Conservation (phyloP, 2,329 filamentous ascomycete genomes). For the Aquanectria penicillioides region DNA sequence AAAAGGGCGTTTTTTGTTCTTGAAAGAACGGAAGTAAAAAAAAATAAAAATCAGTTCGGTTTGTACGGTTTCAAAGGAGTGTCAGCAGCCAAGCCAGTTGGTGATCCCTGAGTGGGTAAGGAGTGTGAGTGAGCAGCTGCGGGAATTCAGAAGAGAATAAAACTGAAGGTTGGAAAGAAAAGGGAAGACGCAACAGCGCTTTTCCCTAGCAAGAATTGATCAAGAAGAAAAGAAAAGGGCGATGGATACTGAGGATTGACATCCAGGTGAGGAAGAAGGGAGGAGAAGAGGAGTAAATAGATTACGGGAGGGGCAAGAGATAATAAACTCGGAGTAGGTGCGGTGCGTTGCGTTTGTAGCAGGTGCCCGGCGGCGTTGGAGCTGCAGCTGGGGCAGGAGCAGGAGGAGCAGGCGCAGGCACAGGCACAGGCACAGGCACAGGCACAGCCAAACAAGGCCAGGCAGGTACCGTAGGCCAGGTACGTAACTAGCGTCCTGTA, state of each 20-base stretch:
- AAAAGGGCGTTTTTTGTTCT: constrained; percentile 9
- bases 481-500: constrained; percentile 6
- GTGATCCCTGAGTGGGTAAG: constrained; percentile 50
- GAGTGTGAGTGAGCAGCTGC: constrained; percentile 45
- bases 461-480: too few species aligned
- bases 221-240: constrained; percentile 36
- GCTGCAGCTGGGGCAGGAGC: too few species aligned
- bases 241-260: constrained; percentile 33
- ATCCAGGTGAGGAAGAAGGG: constrained; percentile 34
- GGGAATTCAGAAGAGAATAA: constrained; percentile 52
- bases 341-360: constrained; percentile 13
- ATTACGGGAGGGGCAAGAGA: constrained; percentile 38
- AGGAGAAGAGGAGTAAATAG: constrained; percentile 37
- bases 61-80: constrained; percentile 54
- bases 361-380: too few species aligned
- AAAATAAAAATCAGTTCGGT: constrained; percentile 25
- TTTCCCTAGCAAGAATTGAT: constrained; percentile 33
- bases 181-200: constrained; percentile 42
- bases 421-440: too few species aligned
- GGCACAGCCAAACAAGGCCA: too few species aligned
- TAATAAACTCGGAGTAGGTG: constrained; percentile 33
- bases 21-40: constrained; percentile 10
- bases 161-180: constrained; percentile 47
- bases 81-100: constrained; percentile 69
- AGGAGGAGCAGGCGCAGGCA: too few species aligned